These are phyloP conservation scores for Lunularia cruciata DNA, from an alignment of 225 moss, liverwort and hornwort species.

Conservation along the genomic window DNA sequence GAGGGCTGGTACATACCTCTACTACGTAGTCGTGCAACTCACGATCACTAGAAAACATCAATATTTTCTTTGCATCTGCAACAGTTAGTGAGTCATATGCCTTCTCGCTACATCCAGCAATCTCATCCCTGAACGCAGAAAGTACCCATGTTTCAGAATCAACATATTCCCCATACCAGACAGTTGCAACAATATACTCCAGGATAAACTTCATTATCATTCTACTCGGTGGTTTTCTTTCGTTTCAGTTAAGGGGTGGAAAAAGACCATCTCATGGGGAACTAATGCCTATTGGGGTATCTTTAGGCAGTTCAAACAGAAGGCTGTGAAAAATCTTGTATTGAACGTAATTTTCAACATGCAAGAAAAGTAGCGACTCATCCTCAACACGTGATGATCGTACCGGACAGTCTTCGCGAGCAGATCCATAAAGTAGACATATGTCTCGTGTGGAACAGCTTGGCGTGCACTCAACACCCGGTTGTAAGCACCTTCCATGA, in stretches of 20 bases:
- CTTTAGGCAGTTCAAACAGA: not conserved
- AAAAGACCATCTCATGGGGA: no score
- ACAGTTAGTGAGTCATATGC: slow-evolving; percentile 70
- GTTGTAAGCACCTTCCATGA: slow-evolving; percentile 77
- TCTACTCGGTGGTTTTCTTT: no score
- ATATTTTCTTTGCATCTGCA: slow-evolving; percentile 69
- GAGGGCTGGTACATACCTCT: slow-evolving; percentile 44
- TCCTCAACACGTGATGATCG: not conserved
- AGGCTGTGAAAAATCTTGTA: no score
- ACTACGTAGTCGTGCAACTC: slow-evolving; percentile 65
- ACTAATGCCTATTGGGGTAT: not conserved
- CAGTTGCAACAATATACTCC: no score
- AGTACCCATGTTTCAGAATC: not conserved
- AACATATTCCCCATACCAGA: no score
- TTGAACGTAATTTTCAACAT: no score
- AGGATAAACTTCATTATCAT: no score
- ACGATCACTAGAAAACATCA: slow-evolving; percentile 65
- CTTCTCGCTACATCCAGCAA: slow-evolving; percentile 77
- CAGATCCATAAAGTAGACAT: slow-evolving; percentile 76
- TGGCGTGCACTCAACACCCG: slow-evolving; percentile 73
- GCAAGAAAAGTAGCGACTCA: no score
- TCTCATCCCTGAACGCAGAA: slow-evolving; percentile 57
- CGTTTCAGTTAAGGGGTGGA: no score
- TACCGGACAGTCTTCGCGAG: slow-evolving; percentile 83
- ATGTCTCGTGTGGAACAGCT: slow-evolving; percentile 71